Conservation (phyloP, 441 rosid species). For the Populus hybrid region DNA sequence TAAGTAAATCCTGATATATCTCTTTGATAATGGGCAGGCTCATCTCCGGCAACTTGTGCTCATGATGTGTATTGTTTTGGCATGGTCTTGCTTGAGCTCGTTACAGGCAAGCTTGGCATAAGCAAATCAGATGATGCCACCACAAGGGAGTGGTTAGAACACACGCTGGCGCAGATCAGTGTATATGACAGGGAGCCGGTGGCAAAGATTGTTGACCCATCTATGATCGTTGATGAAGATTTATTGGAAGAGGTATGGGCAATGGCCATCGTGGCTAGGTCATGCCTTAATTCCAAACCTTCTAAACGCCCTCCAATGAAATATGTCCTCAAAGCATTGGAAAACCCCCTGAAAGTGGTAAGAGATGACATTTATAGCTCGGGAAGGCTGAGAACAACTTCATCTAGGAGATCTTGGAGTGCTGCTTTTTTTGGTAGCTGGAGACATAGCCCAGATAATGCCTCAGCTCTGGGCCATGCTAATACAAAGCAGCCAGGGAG, state of each 20-base stretch:
- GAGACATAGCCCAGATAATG: slow-evolving; percentile 69
- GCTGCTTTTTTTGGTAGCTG: slow-evolving; percentile 81
- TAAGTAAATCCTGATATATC: slow-evolving; percentile 14
- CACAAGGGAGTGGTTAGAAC: slow-evolving; percentile 65
- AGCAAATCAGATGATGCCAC: slow-evolving; percentile 51
- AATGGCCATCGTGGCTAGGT: slow-evolving; percentile 88
- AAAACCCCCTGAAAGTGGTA: slow-evolving; percentile 85
- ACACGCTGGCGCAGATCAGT: slow-evolving; percentile 60
- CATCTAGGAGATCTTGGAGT: slow-evolving; percentile 87
- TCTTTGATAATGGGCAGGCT: slow-evolving; percentile 35
- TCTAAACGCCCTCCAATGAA: slow-evolving; percentile 83
- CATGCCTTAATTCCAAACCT: slow-evolving; percentile 90
- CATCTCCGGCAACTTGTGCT: slow-evolving; percentile 49
- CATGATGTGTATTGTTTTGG: slow-evolving; percentile 92
- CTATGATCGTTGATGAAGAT: slow-evolving; percentile 84
- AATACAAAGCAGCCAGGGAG: slow-evolving; percentile 58
- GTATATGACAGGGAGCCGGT: slow-evolving; percentile 78
- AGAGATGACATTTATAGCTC: slow-evolving; percentile 67
- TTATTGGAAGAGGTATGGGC: slow-evolving; percentile 98
- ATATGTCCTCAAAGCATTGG: slow-evolving; percentile 77
- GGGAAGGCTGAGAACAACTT: slow-evolving; percentile 63
- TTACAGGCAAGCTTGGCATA: slow-evolving; percentile 82
- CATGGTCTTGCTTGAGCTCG: slow-evolving; percentile 87
- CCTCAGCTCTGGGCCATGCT: slow-evolving; percentile 19
- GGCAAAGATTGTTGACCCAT: slow-evolving; percentile 77